Base-by-base conservation (phyloP, 306 rosid species). In the Rosa persica region DNA sequence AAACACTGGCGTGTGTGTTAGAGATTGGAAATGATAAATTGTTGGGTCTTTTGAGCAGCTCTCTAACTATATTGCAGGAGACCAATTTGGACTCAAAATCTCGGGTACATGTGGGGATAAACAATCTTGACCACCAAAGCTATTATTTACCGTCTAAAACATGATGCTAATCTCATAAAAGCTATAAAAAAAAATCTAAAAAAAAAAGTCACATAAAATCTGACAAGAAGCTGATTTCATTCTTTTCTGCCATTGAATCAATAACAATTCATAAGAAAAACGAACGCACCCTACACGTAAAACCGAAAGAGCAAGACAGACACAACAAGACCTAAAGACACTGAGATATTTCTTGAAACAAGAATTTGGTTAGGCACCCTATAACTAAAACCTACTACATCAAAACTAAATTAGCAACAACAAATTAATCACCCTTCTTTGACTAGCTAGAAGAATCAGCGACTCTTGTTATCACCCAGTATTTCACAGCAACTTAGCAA, bases 401-500 rank as follows among this genome's bases (percentile, higher is more conserved):
- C 23, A 36, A 48, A 76, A n/a, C 16, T 16, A 7, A 30, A 36
- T 23, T 7, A 72, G 62, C 62, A 76, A n/a, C 48, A 76, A 36
- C 39, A 36, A 22, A 30, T 30, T 30, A 73, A 38, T 12, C 48
- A 51, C 74, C 43, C 61, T 12, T 70, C 23, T 43, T 12, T 27
- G 23, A 62, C 12, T 27, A 27, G 43, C 51, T 43, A 22, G 22
- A 27, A 43, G 42, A 39, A 9, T 51, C 64, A 36, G 8, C 62
- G 10, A 81, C 67, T 78, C 57, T 73, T 79, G 72, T 23, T 52
- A 25, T 68, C 83, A 81, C 81, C 40, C 69, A n/a, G 65, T 64
- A 3, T 15, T 27, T 73, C 10, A 73, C 27, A 43, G 62, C 34
- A 84, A 44, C 77, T 85, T 81, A 39, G 82, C 67, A 47, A 85